Percentiles rank a stretch among this genome's conserved stretches.
These are phyloP conservation scores for Chrysanthemum lavandulifolium DNA, from an alignment of 129 eudicot species.

Conservation along the genomic window DNA sequence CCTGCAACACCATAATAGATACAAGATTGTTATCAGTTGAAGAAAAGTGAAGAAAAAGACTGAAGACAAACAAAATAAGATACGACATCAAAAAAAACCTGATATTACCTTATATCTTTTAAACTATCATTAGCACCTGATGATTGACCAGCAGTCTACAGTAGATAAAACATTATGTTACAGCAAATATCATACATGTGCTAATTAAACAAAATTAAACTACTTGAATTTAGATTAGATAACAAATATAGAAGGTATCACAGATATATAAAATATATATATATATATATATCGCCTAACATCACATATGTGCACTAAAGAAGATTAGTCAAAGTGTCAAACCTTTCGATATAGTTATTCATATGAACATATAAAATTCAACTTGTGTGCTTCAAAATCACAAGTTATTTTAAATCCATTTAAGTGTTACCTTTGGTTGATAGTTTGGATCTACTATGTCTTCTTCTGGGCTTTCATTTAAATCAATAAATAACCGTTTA, in stretches of 20 bases:
- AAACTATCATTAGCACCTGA: constrained; percentile 41
- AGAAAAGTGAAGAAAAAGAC: constrained; percentile 6
- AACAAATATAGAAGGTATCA: background rate
- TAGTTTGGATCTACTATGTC: constrained; percentile 18
- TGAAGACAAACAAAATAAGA: constrained; percentile 12
- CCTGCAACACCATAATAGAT: constrained; percentile 33
- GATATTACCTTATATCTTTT: constrained; percentile 40
- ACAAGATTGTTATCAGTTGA: constrained; percentile 10
- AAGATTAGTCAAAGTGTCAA: constrained; percentile 1
- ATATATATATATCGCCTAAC: background rate
- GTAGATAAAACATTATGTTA: constrained; percentile 1
- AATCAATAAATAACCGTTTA: constrained; percentile 31
- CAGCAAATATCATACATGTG: constrained; percentile 12
- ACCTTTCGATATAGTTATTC: constrained; percentile 9
- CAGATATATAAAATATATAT: background rate
- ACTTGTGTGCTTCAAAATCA: constrained; percentile 13
- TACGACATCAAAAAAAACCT: constrained; percentile 4
- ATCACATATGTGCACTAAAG: background rate
- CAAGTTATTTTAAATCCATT: background rate
- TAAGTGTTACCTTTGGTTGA: constrained; percentile 24
- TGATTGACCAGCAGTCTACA: constrained; percentile 41
- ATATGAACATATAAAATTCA: constrained; percentile 1
- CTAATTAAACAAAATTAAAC: constrained; percentile 11
- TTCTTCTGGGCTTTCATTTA: constrained; percentile 36
- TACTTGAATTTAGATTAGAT: background rate